These are phyloP conservation scores for Apiotrichum sp. DNA, from an alignment of 1,284 basidiomycete genomes.

Conservation along the genomic window DNA sequence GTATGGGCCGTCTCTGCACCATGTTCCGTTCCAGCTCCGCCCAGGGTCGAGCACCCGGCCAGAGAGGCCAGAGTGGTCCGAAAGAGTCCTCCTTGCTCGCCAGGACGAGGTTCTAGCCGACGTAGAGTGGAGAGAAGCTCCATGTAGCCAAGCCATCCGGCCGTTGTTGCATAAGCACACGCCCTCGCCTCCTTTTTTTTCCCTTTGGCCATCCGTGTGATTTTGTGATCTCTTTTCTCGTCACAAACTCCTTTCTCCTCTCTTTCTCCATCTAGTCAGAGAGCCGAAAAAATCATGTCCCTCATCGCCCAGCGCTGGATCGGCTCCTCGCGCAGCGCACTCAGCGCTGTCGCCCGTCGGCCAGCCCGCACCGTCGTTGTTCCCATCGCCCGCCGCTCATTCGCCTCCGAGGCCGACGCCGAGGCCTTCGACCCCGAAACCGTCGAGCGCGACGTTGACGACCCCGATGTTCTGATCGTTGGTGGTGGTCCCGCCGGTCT, in stretches of 20 bases:
- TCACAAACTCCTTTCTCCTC: neutral
- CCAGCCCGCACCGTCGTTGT: constrained; percentile 4
- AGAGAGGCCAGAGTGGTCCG: too few relatives aligned
- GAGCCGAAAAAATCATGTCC: constrained; percentile 8
- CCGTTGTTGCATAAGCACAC: too few relatives aligned
- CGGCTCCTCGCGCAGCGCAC: constrained; percentile 14
- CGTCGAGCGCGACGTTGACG: constrained; percentile 72
- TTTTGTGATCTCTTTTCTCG: neutral
- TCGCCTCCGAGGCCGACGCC: constrained; percentile 29
- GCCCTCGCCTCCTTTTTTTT: neutral
- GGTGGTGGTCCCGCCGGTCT: constrained; percentile 93
- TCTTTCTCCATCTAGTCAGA: neutral
- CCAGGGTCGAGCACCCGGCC: too few relatives aligned
- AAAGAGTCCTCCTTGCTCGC: too few relatives aligned
- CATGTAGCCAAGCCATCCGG: too few relatives aligned
- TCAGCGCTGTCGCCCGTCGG: constrained; percentile 10
- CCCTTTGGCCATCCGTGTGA: neutral
- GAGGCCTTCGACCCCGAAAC: constrained; percentile 34
- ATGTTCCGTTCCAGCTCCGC: too few relatives aligned
- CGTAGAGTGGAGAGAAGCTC: too few relatives aligned
- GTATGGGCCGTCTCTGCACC: too few relatives aligned
- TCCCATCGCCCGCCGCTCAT: constrained; percentile 9
- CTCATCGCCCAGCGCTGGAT: constrained; percentile 13
- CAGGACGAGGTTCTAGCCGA: too few relatives aligned
- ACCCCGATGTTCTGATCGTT: constrained; percentile 95